A percentile compares a stretch with the other conserved stretches of the same genome.
Conservation (phyloP, 2,329 filamentous ascomycete species). For the Epichloe coenophiala region DNA sequence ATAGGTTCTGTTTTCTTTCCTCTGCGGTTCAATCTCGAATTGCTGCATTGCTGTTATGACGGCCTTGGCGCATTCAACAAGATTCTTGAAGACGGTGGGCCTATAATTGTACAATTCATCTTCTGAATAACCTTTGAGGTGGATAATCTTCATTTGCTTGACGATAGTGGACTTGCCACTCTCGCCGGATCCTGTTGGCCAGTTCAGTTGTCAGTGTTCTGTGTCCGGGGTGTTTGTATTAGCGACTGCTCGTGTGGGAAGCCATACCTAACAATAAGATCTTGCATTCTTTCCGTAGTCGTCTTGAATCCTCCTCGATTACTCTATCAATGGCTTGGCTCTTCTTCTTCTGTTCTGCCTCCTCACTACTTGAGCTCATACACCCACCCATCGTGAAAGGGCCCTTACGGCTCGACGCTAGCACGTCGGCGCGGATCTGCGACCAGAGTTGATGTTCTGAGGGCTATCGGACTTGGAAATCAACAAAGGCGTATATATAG, state of each 20-base stretch:
- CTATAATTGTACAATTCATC: conserved; percentile 92
- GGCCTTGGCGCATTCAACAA: conserved; percentile 91
- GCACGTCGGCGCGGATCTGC: neutral
- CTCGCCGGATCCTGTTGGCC: conserved; percentile 71
- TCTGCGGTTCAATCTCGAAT: conserved; percentile 70
- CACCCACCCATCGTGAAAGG: conserved; percentile 69
- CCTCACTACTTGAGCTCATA: conserved; percentile 78
- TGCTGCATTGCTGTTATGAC: conserved; percentile 85
- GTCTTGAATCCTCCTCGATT: conserved; percentile 86
- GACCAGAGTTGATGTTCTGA: neutral
- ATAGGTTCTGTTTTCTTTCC: conserved; percentile 56
- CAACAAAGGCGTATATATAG: neutral
- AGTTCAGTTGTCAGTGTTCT: conserved; percentile 8
- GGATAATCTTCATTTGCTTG: conserved; percentile 99
- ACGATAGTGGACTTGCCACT: conserved; percentile 99
- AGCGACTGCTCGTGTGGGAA: neutral
- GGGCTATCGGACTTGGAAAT: neutral
- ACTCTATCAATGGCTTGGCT: conserved; percentile 91
- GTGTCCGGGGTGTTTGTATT: neutral
- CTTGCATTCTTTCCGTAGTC: conserved; percentile 95
- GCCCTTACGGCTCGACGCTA: conserved; percentile 6
- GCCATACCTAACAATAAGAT: conserved; percentile 76
- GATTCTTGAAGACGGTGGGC: conserved; percentile 94
- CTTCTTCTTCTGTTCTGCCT: conserved; percentile 86
- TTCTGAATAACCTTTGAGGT: conserved; percentile 90